phyloP scores from a whole-genome alignment of 2,329 filamentous ascomycete species.

The Fusarium sp. region DNA sequence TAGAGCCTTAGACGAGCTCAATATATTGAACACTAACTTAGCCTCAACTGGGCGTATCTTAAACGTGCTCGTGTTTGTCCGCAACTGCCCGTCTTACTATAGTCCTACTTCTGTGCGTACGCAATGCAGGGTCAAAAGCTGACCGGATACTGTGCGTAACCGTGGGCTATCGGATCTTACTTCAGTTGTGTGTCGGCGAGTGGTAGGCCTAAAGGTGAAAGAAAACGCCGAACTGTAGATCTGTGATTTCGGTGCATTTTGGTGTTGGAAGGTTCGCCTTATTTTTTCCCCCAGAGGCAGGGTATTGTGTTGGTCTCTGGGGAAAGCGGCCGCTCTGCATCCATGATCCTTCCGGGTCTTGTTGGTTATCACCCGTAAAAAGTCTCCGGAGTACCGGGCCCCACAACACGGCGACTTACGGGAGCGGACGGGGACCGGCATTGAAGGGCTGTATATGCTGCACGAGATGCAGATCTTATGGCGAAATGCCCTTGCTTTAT shows the following conservation, averaged over 20 bases:
- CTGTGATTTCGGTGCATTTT: not conserved
- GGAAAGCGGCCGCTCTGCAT: not conserved
- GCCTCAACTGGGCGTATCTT: not conserved
- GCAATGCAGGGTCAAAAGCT: constrained; percentile 6
- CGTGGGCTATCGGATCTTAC: not conserved
- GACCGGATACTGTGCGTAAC: not conserved
- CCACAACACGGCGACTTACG: not conserved
- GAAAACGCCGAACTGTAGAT: not conserved
- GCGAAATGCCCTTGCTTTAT: not conserved
- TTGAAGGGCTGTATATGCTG: not conserved
- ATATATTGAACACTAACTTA: not conserved
- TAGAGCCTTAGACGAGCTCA: not conserved
- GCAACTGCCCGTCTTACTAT: not conserved
- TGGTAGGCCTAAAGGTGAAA: not conserved
- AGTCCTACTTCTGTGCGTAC: not conserved
- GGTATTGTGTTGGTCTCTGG: not conserved
- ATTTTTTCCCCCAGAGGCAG: not conserved
- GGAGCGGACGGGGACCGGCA: not conserved
- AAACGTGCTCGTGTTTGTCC: not conserved
- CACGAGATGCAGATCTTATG: not conserved
- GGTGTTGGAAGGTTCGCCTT: not conserved
- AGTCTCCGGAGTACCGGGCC: not conserved
- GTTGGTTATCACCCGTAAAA: not conserved
- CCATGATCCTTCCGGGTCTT: not conserved
- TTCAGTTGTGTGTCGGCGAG: not conserved